These are phyloP conservation scores for Triticum dicoccoides DNA, from an alignment of 176 grass and related monocot genomes.

Conservation along the genomic window DNA sequence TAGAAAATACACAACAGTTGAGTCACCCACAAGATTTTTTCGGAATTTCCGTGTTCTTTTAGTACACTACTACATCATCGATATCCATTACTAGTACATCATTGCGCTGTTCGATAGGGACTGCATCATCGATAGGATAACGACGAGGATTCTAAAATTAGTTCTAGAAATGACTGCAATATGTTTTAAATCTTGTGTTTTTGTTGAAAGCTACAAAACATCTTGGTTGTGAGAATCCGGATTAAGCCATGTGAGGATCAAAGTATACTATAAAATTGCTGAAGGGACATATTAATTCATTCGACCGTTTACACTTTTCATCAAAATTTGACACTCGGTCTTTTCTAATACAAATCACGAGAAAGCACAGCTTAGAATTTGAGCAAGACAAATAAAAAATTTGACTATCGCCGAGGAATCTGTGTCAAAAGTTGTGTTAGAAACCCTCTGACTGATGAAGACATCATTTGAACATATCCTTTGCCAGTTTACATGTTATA, in stretches of 20 bases:
- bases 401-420: not conserved
- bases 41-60: not conserved
- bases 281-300: not conserved
- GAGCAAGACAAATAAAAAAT: not conserved
- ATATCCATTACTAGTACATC: not conserved
- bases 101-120: not conserved
- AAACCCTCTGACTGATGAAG: not conserved
- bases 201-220: not conserved
- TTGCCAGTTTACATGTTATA: not conserved
- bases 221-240: not conserved
- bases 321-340: not conserved
- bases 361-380: too few relatives aligned
- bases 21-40: conserved; percentile 23
- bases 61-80: not conserved
- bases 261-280: not conserved
- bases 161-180: not conserved
- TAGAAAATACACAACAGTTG: not conserved
- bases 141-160: not conserved
- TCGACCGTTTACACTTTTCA: not conserved
- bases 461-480: not conserved
- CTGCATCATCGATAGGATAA: not conserved
- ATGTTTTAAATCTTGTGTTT: not conserved
- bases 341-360: not conserved
- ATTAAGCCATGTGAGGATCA: not conserved
- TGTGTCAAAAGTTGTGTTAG: not conserved